Conservation (phyloP, 2,329 filamentous ascomycete genomes). For the Aureobasidium sp. region DNA sequence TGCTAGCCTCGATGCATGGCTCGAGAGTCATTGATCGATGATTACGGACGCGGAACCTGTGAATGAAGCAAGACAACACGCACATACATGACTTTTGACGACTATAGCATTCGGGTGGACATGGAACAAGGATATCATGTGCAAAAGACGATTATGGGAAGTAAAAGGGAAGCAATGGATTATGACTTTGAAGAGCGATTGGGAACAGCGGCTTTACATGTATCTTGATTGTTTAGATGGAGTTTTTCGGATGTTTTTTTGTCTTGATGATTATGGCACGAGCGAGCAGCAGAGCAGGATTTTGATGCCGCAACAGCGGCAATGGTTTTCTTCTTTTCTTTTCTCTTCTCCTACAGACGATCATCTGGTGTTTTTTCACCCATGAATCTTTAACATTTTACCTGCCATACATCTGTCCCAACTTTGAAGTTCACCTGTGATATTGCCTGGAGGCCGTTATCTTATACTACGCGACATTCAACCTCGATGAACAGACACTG, state of each 20-base stretch:
- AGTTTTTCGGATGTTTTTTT: neutral
- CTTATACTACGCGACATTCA: too few species aligned
- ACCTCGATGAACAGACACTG: too few species aligned
- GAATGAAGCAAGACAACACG: neutral
- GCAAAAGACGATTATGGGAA: neutral
- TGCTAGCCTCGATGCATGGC: constrained; percentile 11
- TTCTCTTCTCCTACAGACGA: neutral
- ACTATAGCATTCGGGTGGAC: neutral
- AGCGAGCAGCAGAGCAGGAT: constrained; percentile 4
- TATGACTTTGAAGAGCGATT: neutral
- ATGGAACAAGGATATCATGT: neutral
- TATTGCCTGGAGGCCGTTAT: too few species aligned
- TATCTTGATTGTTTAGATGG: neutral
- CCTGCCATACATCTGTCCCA: neutral
- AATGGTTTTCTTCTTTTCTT: neutral
- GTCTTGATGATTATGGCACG: neutral
- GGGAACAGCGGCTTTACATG: neutral
- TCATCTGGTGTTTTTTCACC: neutral
- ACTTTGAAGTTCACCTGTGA: too few species aligned
- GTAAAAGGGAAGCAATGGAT: neutral
- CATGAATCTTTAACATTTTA: neutral
- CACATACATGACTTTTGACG: constrained; percentile 7
- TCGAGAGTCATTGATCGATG: neutral
- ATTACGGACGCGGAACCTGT: neutral
- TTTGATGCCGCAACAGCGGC: neutral